Conservation (phyloP, 352 stramenopile species). For the Globisporangium mamillatum region DNA sequence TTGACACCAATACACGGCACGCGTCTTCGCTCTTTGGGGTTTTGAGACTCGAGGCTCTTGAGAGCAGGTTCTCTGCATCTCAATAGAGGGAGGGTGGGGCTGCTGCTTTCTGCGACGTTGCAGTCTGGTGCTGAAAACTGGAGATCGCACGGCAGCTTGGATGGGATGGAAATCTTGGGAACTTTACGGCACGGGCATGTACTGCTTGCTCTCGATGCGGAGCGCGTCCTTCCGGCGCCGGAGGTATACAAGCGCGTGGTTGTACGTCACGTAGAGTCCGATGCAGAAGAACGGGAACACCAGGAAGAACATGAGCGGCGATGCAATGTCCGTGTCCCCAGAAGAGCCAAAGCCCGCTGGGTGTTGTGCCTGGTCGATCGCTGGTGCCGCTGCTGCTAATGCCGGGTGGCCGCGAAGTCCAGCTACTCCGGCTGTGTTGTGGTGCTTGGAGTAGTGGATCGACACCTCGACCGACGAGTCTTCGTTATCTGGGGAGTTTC, state of each 20-base stretch:
- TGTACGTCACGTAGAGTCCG: conserved; percentile 51
- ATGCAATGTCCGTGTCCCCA: conserved; percentile 23
- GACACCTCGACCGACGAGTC: conserved; percentile 60
- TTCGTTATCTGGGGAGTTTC: conserved; percentile 22
- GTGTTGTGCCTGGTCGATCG: conserved; percentile 22
- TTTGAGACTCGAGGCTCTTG: neutral
- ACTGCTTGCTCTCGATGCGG: conserved; percentile 65
- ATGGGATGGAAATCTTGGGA: neutral
- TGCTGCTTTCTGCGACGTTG: neutral
- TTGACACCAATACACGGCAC: neutral
- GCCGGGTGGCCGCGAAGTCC: conserved; percentile 26
- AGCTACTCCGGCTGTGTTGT: conserved; percentile 24
- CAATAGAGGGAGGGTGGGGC: neutral
- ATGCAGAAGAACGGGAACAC: conserved; percentile 67
- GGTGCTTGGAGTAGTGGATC: conserved; percentile 55
- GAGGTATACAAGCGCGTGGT: conserved; percentile 36
- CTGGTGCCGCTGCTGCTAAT: conserved; percentile 20
- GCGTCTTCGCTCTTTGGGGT: neutral
- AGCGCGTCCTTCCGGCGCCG: conserved; percentile 58
- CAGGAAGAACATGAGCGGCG: conserved; percentile 41
- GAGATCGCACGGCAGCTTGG: neutral
- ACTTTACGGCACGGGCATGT: conserved; percentile 48
- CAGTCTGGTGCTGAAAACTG: conserved; percentile 3
- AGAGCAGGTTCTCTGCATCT: neutral
- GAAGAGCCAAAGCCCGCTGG: conserved; percentile 4